phyloP scores from a whole-genome alignment of 208 protist species.

The Leishmania amazonensis region DNA sequence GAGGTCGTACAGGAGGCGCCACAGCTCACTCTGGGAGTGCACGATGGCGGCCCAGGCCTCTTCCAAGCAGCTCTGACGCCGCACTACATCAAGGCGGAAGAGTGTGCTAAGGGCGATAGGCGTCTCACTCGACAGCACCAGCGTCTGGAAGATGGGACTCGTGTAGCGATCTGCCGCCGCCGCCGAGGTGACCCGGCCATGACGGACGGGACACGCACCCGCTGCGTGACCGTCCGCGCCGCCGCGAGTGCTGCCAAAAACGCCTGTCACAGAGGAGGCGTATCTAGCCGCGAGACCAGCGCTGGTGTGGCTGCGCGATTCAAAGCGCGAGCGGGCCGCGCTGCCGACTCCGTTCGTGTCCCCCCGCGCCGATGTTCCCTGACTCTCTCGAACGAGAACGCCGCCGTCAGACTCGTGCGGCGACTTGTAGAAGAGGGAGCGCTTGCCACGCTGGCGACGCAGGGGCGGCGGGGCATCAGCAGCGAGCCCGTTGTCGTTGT shows the following conservation, averaged over 20 bases:
- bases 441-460: slow-evolving; percentile 40
- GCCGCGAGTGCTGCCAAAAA: not conserved
- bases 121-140: slow-evolving; percentile 33
- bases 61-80: slow-evolving; percentile 37
- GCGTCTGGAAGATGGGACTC: slow-evolving; percentile 36
- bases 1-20: slow-evolving; percentile 28
- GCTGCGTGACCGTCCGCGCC: not conserved
- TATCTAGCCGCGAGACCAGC: not conserved
- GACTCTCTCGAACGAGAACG: slow-evolving; percentile 6
- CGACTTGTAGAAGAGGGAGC: slow-evolving; percentile 44
- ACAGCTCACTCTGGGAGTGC: slow-evolving; percentile 27
- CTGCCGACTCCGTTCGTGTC: not conserved
- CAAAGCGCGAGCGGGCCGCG: slow-evolving; percentile 7
- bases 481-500: not conserved
- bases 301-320: not conserved
- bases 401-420: slow-evolving; percentile 4
- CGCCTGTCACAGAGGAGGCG: not conserved
- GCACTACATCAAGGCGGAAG: slow-evolving; percentile 14
- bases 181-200: slow-evolving; percentile 4
- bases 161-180: slow-evolving; percentile 4
- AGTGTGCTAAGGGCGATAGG: slow-evolving; percentile 20
- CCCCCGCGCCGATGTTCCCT: not conserved
- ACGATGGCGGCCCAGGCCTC: slow-evolving; percentile 43
- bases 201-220: not conserved
- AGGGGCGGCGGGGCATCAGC: slow-evolving; percentile 16